Evolutionary conservation across 148 eudicot genomes (phyloP).

Genomic region (Polygonum aviculare): DNA sequence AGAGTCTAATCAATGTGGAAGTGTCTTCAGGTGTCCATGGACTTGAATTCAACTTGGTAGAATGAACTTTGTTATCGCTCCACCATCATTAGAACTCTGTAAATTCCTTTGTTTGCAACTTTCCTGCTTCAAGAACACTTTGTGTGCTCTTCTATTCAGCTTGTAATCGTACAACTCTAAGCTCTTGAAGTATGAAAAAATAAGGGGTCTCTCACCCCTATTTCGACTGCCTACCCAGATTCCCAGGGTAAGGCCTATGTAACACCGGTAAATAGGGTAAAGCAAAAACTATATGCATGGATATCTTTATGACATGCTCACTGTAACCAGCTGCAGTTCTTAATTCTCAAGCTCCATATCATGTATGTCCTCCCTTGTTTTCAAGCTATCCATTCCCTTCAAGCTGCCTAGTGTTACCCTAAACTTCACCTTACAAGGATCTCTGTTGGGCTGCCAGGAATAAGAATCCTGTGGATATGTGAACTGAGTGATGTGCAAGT

Average conservation of each 20-base stretch:
- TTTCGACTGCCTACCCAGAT: not conserved
- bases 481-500: not conserved
- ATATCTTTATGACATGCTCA: not conserved
- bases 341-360: not conserved
- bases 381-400: not conserved
- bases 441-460: not conserved
- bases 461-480: not conserved
- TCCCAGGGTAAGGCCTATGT: not conserved
- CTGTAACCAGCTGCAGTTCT: not conserved
- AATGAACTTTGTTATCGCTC: not conserved
- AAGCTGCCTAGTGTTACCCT: not conserved
- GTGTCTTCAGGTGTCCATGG: not conserved
- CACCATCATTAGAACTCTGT: not conserved
- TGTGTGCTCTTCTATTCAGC: not conserved
- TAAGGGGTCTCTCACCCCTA: not conserved
- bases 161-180: not conserved
- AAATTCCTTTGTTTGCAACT: not conserved
- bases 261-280: not conserved
- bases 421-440: not conserved
- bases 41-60: not conserved
- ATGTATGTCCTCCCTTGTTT: not conserved
- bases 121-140: not conserved
- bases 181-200: not conserved
- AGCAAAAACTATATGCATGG: not conserved
- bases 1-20: not conserved